phyloP scores from a whole-genome alignment of 495 filamentous ascomycete species.

The Penicillium samsonianum region DNA sequence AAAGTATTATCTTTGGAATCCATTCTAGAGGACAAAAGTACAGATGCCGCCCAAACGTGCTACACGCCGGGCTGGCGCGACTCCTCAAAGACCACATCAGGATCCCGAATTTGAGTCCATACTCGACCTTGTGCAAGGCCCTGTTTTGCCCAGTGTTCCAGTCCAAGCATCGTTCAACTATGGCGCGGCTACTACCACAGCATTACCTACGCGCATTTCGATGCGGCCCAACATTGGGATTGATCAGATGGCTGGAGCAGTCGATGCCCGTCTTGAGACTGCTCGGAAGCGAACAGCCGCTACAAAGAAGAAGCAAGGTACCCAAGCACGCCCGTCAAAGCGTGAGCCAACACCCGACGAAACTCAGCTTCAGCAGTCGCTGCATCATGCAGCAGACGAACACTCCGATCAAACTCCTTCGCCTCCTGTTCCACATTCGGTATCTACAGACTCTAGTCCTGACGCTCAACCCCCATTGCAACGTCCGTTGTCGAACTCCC shows the following conservation, averaged over 20 bases:
- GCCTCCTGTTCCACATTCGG: conserved; percentile 39
- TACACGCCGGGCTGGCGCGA: conserved; percentile 8
- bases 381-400: conserved; percentile 32
- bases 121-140: conserved; percentile 14
- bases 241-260: conserved; percentile 26
- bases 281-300: conserved; percentile 27
- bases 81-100: conserved; percentile 4
- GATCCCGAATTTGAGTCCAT: conserved; percentile 11
- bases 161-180: conserved; percentile 38
- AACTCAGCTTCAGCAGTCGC: conserved; percentile 35
- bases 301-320: conserved; percentile 6
- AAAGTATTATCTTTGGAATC: not conserved
- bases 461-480: conserved; percentile 24
- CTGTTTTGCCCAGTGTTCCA: conserved; percentile 32
- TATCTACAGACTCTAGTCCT: conserved; percentile 41
- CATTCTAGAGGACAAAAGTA: not conserved
- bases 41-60: conserved; percentile 34
- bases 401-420: conserved; percentile 41
- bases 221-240: conserved; percentile 25
- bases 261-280: conserved; percentile 28
- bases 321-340: conserved; percentile 15
- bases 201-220: conserved; percentile 28
- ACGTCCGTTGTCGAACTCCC: conserved; percentile 27
- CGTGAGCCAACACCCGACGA: conserved; percentile 48
- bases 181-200: conserved; percentile 31